phyloP scores from a whole-genome alignment of 2,329 filamentous ascomycete species.

The Fusarium xylarioides region DNA sequence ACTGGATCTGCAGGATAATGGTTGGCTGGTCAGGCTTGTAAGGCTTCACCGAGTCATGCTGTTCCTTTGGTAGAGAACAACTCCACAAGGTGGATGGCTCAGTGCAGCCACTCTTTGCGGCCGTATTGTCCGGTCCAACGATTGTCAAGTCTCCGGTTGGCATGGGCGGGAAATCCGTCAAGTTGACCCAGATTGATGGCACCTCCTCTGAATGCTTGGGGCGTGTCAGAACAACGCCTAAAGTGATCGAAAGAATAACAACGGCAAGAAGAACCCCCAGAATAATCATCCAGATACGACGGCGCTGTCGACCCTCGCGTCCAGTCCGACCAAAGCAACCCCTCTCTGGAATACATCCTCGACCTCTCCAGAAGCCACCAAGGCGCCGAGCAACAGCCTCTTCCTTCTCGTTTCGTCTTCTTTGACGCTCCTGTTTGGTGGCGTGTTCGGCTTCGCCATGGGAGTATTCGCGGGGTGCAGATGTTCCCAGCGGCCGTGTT shows the following conservation, averaged over 20 bases:
- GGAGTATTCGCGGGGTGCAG: slow-evolving; percentile 56
- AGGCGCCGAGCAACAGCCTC: slow-evolving; percentile 65
- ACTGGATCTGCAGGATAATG: slow-evolving; percentile 81
- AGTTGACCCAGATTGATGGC: slow-evolving; percentile 77
- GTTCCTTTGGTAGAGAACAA: slow-evolving; percentile 82
- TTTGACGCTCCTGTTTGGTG: slow-evolving; percentile 60
- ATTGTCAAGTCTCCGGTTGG: slow-evolving; percentile 85
- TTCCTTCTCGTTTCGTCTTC: slow-evolving; percentile 71
- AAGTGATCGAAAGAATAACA: slow-evolving; percentile 65
- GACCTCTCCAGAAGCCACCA: slow-evolving; percentile 72
- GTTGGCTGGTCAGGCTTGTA: slow-evolving; percentile 76
- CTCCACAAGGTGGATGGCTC: slow-evolving; percentile 82
- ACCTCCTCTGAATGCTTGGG: slow-evolving; percentile 34
- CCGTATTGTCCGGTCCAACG: slow-evolving; percentile 73
- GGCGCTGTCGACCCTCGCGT: slow-evolving; percentile 69
- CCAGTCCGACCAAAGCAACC: slow-evolving; percentile 72
- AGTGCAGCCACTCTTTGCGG: slow-evolving; percentile 74
- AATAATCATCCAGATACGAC: slow-evolving; percentile 67
- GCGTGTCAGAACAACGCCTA: slow-evolving; percentile 64
- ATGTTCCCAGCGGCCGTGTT: slow-evolving; percentile 56
- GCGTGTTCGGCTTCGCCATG: slow-evolving; percentile 51
- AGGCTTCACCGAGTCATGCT: slow-evolving; percentile 70
- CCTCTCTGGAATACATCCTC: slow-evolving; percentile 68
- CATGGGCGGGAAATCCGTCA: slow-evolving; percentile 87
- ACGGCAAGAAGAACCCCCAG: slow-evolving; percentile 60